Evolutionary conservation across 331 rosid species (phyloP), one percentile per base, ranked within the genome.

Genomic region (Spiraea crenata): DNA sequence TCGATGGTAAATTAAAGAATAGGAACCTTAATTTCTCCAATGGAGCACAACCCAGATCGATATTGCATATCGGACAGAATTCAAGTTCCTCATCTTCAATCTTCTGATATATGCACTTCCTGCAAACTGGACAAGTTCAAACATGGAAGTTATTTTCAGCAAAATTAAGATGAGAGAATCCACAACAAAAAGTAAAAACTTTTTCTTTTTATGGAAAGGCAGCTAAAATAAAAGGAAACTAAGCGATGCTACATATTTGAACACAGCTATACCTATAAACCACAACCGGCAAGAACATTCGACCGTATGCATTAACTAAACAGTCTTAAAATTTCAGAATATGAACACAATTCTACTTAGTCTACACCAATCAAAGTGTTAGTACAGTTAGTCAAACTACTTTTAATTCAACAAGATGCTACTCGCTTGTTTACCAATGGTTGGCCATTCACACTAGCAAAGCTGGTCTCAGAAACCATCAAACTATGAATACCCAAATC

Each of bases 31-130:
- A 41, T 72, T 85, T 93, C 71, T 83, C 87, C 35, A 85, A 45
- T 0, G 98, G 98, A 49, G 65, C 71, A 14, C 79, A 50, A 3
- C 97, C 97, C 35, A 91, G 82, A 81, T 93, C 78, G 19, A 75
- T 68, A 44, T 84, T 62, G 76, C 98, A 93, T 60, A 82, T 74
- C 9, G 98, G 98, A 67, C 98, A 93, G 40, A 66, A 49, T 70
- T 83, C 93, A 44, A 87, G 35, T 49, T 81, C 95, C 59, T 90
- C 91, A 0, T 90, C 89, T 1, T 79, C 61, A 37, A 93, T 73
- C 85, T 87, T 84, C n/a, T 72, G 77, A 62, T 80, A 71, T 52
- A 93, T 89, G 77, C 98, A 93, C 75, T 84, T 86, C 89, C 93
- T 90, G 96, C 97, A 93, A 81, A 93, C 98, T 93, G 82, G 56